Evolutionary conservation across 768 basidiomycete genomes (phyloP).

Genomic region (Neoboletus subvelutipes): DNA sequence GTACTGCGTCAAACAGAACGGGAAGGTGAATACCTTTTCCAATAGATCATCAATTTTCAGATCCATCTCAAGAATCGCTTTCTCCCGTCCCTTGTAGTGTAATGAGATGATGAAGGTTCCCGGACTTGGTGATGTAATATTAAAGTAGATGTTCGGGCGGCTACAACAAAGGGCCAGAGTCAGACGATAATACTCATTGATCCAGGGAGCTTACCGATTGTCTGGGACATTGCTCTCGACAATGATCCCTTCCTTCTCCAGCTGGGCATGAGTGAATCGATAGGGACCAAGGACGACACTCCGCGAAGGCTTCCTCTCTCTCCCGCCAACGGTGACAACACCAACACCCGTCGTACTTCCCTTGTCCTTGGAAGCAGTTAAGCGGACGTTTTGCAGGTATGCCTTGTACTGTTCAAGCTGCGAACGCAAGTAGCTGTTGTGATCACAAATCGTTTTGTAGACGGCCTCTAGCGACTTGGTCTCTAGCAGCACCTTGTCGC

Average conservation of each 20-base stretch:
- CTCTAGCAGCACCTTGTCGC: slow-evolving; percentile 93
- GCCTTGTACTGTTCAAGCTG: slow-evolving; percentile 99
- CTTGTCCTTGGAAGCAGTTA: slow-evolving; percentile 87
- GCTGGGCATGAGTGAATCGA: slow-evolving; percentile 94
- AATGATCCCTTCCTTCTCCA: slow-evolving; percentile 99
- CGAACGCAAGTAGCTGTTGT: slow-evolving; percentile 94
- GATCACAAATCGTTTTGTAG: slow-evolving; percentile 99
- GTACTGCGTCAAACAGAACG: slow-evolving; percentile 1
- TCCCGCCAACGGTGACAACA: slow-evolving; percentile 93
- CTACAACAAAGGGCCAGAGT: slow-evolving; percentile 40
- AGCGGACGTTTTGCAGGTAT: slow-evolving; percentile 94
- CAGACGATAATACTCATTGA: not conserved
- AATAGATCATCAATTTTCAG: slow-evolving; percentile 97
- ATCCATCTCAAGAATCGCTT: slow-evolving; percentile 99
- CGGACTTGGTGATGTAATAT: slow-evolving; percentile 95
- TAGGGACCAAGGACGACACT: slow-evolving; percentile 90
- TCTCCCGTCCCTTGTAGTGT: slow-evolving; percentile 98
- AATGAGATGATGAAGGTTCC: slow-evolving; percentile 99
- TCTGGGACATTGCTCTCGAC: slow-evolving; percentile 99
- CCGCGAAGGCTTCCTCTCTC: slow-evolving; percentile 92
- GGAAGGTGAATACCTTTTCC: slow-evolving; percentile 72
- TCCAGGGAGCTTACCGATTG: slow-evolving; percentile 64
- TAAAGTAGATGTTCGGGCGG: slow-evolving; percentile 98
- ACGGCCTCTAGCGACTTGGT: slow-evolving; percentile 92
- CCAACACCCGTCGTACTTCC: slow-evolving; percentile 86